A percentile compares a stretch with the other conserved stretches of the same genome.
These are phyloP conservation scores for Phyllosticta citriasiana DNA, from an alignment of 2,329 filamentous ascomycete genomes.

Conservation along the genomic window DNA sequence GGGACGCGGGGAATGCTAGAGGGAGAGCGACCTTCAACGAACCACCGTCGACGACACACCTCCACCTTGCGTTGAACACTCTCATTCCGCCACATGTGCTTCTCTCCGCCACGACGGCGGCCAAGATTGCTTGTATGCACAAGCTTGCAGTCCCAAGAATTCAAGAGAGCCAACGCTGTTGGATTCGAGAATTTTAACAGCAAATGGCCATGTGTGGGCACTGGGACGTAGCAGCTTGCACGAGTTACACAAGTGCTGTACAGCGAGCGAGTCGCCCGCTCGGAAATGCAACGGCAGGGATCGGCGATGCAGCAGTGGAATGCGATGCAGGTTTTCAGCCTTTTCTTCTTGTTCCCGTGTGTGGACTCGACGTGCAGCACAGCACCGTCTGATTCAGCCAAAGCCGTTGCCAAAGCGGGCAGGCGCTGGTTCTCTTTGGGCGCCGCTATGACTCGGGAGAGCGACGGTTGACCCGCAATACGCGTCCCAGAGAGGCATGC, in stretches of 20 bases:
- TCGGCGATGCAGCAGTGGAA: neutral
- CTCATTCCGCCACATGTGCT: neutral
- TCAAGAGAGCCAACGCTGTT: neutral
- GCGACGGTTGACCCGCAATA: neutral
- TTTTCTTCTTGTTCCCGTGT: neutral
- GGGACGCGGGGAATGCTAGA: neutral
- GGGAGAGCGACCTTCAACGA: neutral
- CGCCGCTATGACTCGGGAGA: neutral
- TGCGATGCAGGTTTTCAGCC: neutral
- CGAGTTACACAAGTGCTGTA: neutral
- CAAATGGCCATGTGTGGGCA: neutral
- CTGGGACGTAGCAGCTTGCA: neutral
- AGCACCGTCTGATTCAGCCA: neutral
- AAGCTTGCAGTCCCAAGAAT: neutral
- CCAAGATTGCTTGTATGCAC: neutral
- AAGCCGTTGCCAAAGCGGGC: neutral
- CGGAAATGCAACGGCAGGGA: neutral
- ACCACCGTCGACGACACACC: neutral
- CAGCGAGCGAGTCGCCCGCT: neutral
- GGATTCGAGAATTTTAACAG: neutral
- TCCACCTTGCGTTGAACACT: neutral
- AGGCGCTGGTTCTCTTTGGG: neutral
- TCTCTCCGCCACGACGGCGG: neutral
- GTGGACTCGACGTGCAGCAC: neutral
- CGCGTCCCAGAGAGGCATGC: neutral